Percentiles rank a stretch among this genome's conserved stretches.
Evolutionary conservation across 1,284 basidiomycete species (phyloP).

Genomic region (Tetrapyrgos nigripes): DNA sequence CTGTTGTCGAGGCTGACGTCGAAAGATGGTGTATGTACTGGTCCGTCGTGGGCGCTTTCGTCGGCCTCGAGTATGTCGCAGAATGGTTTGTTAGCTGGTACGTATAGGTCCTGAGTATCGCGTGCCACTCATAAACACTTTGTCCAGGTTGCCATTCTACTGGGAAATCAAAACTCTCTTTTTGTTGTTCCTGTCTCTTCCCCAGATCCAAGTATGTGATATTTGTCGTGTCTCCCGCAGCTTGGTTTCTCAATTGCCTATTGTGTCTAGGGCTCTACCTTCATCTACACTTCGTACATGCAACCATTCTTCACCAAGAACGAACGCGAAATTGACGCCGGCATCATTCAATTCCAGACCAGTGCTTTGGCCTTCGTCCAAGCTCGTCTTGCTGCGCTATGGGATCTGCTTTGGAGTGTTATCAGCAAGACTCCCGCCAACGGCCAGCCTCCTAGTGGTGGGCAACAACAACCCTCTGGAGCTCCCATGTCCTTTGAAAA

Average conservation of each 20-base stretch:
- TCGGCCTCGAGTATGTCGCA: constrained; percentile 71
- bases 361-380: constrained; percentile 61
- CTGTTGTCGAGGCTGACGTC: constrained; percentile 62
- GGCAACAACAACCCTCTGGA: constrained; percentile 16
- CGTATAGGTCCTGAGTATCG: constrained; percentile 29
- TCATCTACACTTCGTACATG: constrained; percentile 70
- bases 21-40: constrained; percentile 67
- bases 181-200: constrained; percentile 76
- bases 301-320: constrained; percentile 72
- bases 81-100: constrained; percentile 79
- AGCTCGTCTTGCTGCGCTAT: constrained; percentile 50
- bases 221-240: neutral
- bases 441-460: constrained; percentile 24
- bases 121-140: constrained; percentile 12
- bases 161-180: constrained; percentile 76
- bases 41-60: constrained; percentile 61
- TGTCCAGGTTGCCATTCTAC: constrained; percentile 79
- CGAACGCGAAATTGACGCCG: constrained; percentile 71
- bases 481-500: constrained; percentile 30
- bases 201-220: constrained; percentile 70
- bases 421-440: constrained; percentile 48
- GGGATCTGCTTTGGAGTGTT: constrained; percentile 50
- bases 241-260: neutral
- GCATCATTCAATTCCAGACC: constrained; percentile 59
- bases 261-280: constrained; percentile 68